Evolutionary conservation across 2,329 filamentous ascomycete genomes (phyloP), one percentile per base, ranked within the genome.

Genomic region (Cyphellophora europaea): DNA sequence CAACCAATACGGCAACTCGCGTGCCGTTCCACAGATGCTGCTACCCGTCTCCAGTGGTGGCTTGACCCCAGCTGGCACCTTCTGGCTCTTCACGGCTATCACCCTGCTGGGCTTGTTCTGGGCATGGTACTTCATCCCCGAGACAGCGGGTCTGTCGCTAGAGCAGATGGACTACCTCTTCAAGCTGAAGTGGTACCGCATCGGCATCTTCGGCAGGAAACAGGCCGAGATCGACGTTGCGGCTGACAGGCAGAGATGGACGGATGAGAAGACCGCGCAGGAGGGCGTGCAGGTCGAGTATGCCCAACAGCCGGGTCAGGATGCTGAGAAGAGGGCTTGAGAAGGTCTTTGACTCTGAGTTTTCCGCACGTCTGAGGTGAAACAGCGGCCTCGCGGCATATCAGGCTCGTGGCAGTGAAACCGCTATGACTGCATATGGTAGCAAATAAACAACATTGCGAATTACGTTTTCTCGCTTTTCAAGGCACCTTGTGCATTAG

Each of bases 91-190:
- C 56, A 67, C 72, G 0, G 73, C 68, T 3, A 67, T 87, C 6
- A 87, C 82, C 0, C 44, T 80, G 1, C 29, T 85, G 4, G 82
- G 82, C 17, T 73, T 79, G 3, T 19, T 69, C 3, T 87, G 79
- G 78, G 81, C 81, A 3, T 82, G 69, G 66, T 71, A 84, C 56
- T 79, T 71, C 42, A 69, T 88, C 1, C 82, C 82, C 0, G 82
- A 87, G 65, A 83, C 79, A 0, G 71, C 72, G 1, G 81, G 81
- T 13, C 62, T 63, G 29, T 62, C 56, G 4, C 45, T 63, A 4
- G 59, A 63, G 62, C 74, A 67, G 44, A 83, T 87, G 72, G 79
- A 87, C 51, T 64, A 68, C 16, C 63, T 87, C 43, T 87, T 87
- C 51, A 71, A 70, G 33, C 63, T 86, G 32, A 78, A 77, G 0